A percentile compares a stretch with the other conserved stretches of the same genome.
These are phyloP conservation scores for Raddia guianensis DNA, from an alignment of 176 grass and related monocot species.

Conservation along the genomic window DNA sequence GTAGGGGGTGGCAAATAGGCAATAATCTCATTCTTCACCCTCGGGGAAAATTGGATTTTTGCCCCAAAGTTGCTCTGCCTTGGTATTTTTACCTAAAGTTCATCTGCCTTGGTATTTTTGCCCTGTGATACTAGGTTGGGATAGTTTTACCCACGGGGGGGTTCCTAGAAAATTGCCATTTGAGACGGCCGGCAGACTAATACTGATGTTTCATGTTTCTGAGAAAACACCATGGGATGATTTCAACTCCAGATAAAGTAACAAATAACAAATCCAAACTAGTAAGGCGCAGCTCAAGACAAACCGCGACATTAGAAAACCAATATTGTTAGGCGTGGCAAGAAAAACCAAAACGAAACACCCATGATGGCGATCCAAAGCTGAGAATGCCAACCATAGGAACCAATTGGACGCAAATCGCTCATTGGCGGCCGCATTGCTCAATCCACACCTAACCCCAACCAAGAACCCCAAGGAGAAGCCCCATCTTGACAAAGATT, in stretches of 20 bases:
- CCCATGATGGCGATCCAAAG: conserved; percentile 39
- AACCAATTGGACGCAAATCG: conserved; percentile 35
- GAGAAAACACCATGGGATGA: neutral
- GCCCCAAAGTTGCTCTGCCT: too few species aligned
- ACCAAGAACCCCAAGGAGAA: neutral
- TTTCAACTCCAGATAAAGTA: conserved; percentile 13
- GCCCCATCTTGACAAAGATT: conserved; percentile 19
- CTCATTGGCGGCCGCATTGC: conserved; percentile 39
- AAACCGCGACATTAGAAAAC: conserved; percentile 25
- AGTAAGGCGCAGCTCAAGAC: conserved; percentile 35
- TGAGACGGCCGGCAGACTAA: neutral
- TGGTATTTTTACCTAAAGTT: too few species aligned
- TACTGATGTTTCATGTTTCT: neutral
- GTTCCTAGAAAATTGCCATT: too few species aligned
- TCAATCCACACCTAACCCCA: conserved; percentile 1
- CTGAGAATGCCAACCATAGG: neutral
- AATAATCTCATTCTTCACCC: too few species aligned
- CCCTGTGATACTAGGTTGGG: too few species aligned
- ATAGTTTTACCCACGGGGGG: too few species aligned
- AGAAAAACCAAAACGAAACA: conserved; percentile 31
- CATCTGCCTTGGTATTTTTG: too few species aligned
- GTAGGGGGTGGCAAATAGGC: too few species aligned
- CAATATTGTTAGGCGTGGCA: conserved; percentile 23
- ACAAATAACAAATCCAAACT: conserved; percentile 37
- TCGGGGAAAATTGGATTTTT: too few species aligned